Base-by-base conservation (phyloP, 768 basidiomycete genomes). In the Trametes cingulata region DNA sequence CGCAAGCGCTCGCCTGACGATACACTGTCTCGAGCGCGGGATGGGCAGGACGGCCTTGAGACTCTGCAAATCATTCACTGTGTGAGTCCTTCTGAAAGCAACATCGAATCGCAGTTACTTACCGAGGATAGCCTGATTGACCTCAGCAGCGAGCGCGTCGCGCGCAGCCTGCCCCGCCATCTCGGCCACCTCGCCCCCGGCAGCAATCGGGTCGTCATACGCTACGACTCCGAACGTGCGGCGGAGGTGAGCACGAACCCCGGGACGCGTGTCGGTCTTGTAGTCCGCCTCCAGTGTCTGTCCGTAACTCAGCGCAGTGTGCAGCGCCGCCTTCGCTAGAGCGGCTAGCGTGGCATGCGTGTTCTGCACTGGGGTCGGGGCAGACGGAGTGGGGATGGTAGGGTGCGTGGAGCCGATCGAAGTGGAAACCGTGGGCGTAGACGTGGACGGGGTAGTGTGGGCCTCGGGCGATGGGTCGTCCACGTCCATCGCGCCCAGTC, bases 51-150 rank as follows among this genome's bases (percentile, higher is more conserved):
- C 83, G 82, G 19, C 88, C 88, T 76, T 90, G 89, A 0, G 91
- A 93, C 73, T 84, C 92, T 95, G 61, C 60, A 37, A 56, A 45
- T 15, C 35, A 39, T 13, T 56, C 37, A 7, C 9, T 24, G 15
- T 36, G 6, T 27, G 3, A 3, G 1, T 19, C 2, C 6, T 12
- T 6, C 2, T 19, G 10, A 19, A 8, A 6, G 15, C 19, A 2
- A 27, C 14, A 8, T 40, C 36, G 1, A 3, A 25, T n/a, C 17
- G 17, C 3, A 53, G 50, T 37, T 39, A 36, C 58, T 15, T 66
- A 93, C 93, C 88, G 53, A 95, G 76, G 58, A 95, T 92, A 40
- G 86, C 90, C 71, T 85, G 81, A 67, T 95, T 94, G 39, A 94
- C 72, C 74, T 92, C 90, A 59, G 83, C 86, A 27, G 89, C 88